phyloP scores from a whole-genome alignment of 2,329 filamentous ascomycete species.

The Hypomyces rosellus region DNA sequence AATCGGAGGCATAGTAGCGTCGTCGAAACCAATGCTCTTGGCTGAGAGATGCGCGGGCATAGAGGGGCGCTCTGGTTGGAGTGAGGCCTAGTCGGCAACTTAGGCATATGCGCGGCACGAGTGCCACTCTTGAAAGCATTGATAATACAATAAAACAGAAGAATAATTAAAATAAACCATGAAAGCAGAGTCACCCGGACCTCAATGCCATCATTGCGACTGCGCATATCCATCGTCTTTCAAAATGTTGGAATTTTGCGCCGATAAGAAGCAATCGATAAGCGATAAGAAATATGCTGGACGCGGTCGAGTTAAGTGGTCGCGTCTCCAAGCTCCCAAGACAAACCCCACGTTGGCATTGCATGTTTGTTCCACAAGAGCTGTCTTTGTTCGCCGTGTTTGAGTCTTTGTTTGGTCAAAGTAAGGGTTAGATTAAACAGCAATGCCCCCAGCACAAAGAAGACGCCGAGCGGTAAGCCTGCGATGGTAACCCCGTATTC shows the following conservation, averaged over 20 bases:
- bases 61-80: neutral
- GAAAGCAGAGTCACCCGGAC: constrained; percentile 1
- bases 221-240: neutral
- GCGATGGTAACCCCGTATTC: too few species aligned
- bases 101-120: constrained; percentile 28
- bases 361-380: too few species aligned
- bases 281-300: constrained; percentile 19
- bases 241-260: constrained; percentile 2
- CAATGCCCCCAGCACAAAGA: constrained; percentile 28
- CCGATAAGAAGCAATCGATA: constrained; percentile 15
- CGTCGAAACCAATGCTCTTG: constrained; percentile 4
- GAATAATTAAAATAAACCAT: constrained; percentile 1
- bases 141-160: constrained; percentile 13
- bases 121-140: constrained; percentile 31
- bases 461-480: constrained; percentile 26
- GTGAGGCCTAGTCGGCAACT: constrained; percentile 27
- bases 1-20: constrained; percentile 21
- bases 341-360: neutral
- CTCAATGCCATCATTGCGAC: too few species aligned
- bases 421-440: neutral
- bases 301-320: neutral
- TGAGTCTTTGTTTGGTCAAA: neutral
- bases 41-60: neutral
- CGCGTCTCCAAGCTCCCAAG: neutral
- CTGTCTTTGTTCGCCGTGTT: too few species aligned